phyloP scores from a whole-genome alignment of 345 rosid species.

The Excoecaria cochinchinensis region DNA sequence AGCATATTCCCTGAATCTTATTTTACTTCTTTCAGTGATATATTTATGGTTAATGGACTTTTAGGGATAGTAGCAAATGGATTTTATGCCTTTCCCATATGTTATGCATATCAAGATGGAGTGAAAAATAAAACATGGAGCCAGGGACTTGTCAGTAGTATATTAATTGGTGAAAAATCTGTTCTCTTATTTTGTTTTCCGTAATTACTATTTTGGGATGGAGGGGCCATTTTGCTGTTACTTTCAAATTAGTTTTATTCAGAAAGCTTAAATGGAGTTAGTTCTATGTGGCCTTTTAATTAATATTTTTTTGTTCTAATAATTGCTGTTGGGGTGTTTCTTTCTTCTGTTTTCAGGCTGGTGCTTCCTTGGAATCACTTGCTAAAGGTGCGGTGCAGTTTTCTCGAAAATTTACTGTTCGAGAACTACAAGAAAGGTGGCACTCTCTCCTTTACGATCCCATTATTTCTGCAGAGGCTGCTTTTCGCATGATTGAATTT shows the following conservation, averaged over 20 bases:
- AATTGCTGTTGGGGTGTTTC: background rate
- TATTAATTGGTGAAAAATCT: background rate
- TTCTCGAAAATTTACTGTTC: slow-evolving; percentile 64
- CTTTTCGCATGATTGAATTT: slow-evolving; percentile 67
- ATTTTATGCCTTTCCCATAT: background rate
- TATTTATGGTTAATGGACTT: background rate
- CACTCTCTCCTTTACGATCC: slow-evolving; percentile 89
- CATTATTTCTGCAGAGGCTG: slow-evolving; percentile 72
- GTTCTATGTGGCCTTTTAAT: background rate
- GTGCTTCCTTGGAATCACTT: slow-evolving; percentile 97
- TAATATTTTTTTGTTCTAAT: background rate
- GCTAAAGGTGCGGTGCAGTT: slow-evolving; percentile 95
- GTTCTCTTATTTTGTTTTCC: background rate
- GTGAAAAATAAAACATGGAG: background rate
- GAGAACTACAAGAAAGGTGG: slow-evolving; percentile 86
- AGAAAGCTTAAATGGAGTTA: background rate
- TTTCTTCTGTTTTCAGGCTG: slow-evolving; percentile 55
- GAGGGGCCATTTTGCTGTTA: background rate
- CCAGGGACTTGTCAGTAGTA: background rate
- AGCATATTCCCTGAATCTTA: background rate
- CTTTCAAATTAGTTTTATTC: background rate
- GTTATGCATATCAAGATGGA: slow-evolving; percentile 1
- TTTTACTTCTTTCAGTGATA: background rate
- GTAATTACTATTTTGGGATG: background rate
- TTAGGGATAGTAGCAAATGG: background rate